Evolutionary conservation across 257 asterid species (phyloP).

Genomic region (Thymus quinquecostatus): DNA sequence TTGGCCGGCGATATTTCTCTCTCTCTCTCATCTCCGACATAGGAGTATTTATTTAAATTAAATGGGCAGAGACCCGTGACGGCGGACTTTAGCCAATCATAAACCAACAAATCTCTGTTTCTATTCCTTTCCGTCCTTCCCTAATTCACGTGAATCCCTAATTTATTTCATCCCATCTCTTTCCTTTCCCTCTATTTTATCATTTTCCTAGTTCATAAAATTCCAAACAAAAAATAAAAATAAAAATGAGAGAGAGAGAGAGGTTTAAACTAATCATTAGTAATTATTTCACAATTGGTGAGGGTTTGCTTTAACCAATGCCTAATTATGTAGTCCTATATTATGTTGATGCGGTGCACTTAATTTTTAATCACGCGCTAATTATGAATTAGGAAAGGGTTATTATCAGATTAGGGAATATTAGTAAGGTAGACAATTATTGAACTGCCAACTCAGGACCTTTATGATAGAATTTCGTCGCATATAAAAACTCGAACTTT

Average conservation of each 20-base stretch:
- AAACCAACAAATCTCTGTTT: background rate
- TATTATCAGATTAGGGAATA: background rate
- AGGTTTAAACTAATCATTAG: no score
- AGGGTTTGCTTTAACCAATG: background rate
- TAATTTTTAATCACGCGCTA: no score
- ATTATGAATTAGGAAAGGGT: background rate
- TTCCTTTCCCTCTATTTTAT: background rate
- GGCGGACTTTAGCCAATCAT: constrained; percentile 11
- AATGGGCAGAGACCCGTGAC: constrained; percentile 43
- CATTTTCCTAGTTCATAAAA: background rate
- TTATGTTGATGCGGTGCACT: background rate
- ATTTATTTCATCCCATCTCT: background rate
- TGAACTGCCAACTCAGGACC: no score
- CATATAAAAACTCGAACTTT: no score
- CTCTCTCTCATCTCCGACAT: background rate
- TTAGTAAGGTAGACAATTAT: background rate
- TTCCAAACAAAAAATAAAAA: background rate
- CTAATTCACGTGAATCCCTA: constrained; percentile 39
- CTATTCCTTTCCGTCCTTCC: constrained; percentile 25
- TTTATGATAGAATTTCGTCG: no score
- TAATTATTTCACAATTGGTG: background rate
- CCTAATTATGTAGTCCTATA: background rate
- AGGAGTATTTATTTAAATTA: background rate
- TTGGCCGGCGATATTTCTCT: no score
- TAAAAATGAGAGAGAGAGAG: background rate